phyloP scores from a whole-genome alignment of 768 basidiomycete species.

The Lepiota brunneoincarnata region DNA sequence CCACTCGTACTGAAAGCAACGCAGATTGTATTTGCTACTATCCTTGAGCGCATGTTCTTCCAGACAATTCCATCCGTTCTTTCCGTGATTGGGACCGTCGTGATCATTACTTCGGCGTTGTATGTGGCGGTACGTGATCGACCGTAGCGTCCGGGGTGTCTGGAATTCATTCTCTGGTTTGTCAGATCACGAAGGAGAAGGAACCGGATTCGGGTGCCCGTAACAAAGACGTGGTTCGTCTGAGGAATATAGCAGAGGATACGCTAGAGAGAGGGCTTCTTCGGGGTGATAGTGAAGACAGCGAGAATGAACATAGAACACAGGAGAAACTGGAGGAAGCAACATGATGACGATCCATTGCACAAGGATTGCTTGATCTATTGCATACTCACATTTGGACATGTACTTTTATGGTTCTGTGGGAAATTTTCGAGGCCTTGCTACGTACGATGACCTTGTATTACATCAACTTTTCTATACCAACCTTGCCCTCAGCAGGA shows the following conservation, averaged over 20 bases:
- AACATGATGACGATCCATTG: background rate
- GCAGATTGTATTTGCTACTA: conserved; percentile 65
- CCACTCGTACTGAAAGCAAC: background rate
- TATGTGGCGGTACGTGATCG: conserved; percentile 58
- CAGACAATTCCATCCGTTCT: conserved; percentile 53
- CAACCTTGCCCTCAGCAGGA: background rate
- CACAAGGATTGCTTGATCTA: background rate
- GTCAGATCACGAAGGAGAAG: conserved; percentile 8
- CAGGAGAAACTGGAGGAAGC: background rate
- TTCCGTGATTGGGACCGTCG: conserved; percentile 58
- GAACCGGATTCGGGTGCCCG: background rate
- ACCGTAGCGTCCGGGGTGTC: too few species aligned
- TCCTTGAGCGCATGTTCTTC: conserved; percentile 68
- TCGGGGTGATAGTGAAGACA: background rate
- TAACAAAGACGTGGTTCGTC: background rate
- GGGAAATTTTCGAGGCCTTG: too few species aligned
- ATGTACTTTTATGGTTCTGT: background rate
- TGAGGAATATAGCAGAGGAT: background rate
- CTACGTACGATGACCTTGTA: conserved; percentile 7
- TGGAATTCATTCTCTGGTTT: background rate
- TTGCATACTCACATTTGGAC: too few species aligned
- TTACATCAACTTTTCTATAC: conserved; percentile 9
- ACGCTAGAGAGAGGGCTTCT: conserved; percentile 7
- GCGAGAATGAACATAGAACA: background rate
- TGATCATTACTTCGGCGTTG: conserved; percentile 63